Evolutionary conservation across 2,329 filamentous ascomycete species (phyloP), one percentile per base, ranked within the genome.

Genomic region (Paraphoma chrysanthemicola): DNA sequence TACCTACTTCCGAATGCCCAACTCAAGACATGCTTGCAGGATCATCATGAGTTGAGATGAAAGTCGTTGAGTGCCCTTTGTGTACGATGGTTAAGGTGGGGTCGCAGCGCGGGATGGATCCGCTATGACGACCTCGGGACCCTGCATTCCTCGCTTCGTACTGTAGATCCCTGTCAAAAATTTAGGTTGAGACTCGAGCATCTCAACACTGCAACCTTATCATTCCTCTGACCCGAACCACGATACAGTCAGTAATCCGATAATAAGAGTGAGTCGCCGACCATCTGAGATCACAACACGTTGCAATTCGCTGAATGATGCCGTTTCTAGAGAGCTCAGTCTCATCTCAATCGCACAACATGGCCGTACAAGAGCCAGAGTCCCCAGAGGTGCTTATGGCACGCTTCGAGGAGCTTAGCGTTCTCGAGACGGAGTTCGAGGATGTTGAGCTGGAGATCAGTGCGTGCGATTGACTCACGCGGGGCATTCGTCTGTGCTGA

Each of bases 401-500:
- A 16, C 62, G 66, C 4, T 93, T 92, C 78, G 90, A 92, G 78
- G 86, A 94, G 75, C 87, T 98, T 63, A 85, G 87, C 56, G 85
- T 89, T 54, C 83, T 97, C 62, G 92, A 97, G 82, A 85, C 88
- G 66, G 90, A 96, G 62, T 96, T 97, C 70, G 88, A 93, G 57
- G 87, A 93, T 69, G 88, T 88, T 36, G 93, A 97, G 79, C 83
- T 89, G 36, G 89, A 96, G 75, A 89, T 95, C 70, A 84, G 93
- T 96, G 83, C 75, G 67, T 57, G 17, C 3, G 5, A 23, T 23
- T 23, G 23, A 23, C 23, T 3, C 23, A 3, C 5, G 23, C 23
- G 23, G 23, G 2, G 23, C 23, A 23, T 23, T 23, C 23, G 23
- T 23, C 23, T 23, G 23, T 23, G 23, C 23, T 23, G 23, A 23